These are phyloP conservation scores for Populus pruinosa DNA, from an alignment of 345 rosid species.

Conservation along the genomic window DNA sequence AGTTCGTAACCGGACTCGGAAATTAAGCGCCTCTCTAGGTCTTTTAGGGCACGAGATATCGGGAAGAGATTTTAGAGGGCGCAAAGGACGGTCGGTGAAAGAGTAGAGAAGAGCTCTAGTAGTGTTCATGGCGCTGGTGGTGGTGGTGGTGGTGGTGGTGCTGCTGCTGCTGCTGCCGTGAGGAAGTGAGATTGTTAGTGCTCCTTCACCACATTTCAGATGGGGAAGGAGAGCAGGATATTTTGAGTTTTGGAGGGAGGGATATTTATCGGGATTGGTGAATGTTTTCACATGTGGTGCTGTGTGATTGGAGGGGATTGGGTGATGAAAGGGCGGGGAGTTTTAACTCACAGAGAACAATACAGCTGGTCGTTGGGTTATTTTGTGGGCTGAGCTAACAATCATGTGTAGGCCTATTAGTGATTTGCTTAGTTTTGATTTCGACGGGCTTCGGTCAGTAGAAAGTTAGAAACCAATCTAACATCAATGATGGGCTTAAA, in stretches of 20 bases:
- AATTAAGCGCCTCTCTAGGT: constrained; percentile 14
- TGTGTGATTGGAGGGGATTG: not conserved
- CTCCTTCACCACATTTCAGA: constrained; percentile 26
- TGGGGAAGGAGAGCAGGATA: not conserved
- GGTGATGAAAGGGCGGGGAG: constrained; percentile 3
- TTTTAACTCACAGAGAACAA: not conserved
- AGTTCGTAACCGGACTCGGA: constrained; percentile 25
- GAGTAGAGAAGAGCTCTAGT: constrained; percentile 50
- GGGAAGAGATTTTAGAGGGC: constrained; percentile 33
- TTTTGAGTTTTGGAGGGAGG: constrained; percentile 10
- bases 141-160: too few species aligned
- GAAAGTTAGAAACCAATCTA: not conserved
- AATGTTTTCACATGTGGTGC: constrained; percentile 50
- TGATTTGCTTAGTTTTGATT: not conserved
- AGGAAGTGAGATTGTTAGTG: not conserved
- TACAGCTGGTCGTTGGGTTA: not conserved
- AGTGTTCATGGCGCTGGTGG: constrained; percentile 51
- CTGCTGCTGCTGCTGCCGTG: too few species aligned
- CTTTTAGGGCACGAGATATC: constrained; percentile 17
- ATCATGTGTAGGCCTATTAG: not conserved
- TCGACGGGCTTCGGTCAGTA: not conserved
- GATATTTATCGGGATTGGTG: constrained; percentile 49
- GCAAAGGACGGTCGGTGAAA: constrained; percentile 31
- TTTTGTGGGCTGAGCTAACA: not conserved
- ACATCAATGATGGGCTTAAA: not conserved